Base-by-base conservation (phyloP, 2,329 filamentous ascomycete genomes). In the Tolypocladium ophioglossoides region DNA sequence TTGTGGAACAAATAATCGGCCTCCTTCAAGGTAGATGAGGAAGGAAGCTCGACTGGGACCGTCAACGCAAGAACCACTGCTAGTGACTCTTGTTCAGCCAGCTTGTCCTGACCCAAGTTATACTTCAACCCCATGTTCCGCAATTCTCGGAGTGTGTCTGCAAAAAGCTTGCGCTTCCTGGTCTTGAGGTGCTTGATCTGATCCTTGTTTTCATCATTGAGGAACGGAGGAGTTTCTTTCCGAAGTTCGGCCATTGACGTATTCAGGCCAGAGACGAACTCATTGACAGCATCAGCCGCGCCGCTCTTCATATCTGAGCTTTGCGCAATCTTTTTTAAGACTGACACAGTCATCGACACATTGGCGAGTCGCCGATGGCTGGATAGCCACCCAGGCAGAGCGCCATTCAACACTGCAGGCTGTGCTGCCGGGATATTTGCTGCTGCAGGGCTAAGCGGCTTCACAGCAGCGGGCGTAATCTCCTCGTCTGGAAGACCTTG, bases 111-210 rank as follows among this genome's bases (percentile, higher is more conserved):
- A 59, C 87, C 84, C 18, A 95, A 76, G 65, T 96, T 96, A 52
- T 85, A 84, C 62, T 86, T 86, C 62, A 99, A 82, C 4, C 94
- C 94, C 92, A 99, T 97, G 55, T 86, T 82, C 38, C 90, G 84
- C 32, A 96, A 74, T 24, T 85, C 82, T 64, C 89, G 91, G 58
- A 99, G 74, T 0, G 88, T 91, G 61, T 97, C 92, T 1, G 90
- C 88, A 62, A 95, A 94, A 16, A 97, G 79, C 62, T 91, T 91
- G 46, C 90, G 84, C 72, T 99, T 99, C 62, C 89, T 82, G 3
- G 83, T 84, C 74, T 96, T 97, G 61, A 97, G 82, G 67, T 96
- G 89, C 69, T 95, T 91, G 57, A 96, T 83, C 18, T 80, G 69
- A 12, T 85, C 80, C 66, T 91, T 92, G 68, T 94, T 96, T 46